Percentiles rank a stretch among this genome's conserved stretches.
phyloP scores from a whole-genome alignment of 306 rosid species.

The Clitoria ternatea region DNA sequence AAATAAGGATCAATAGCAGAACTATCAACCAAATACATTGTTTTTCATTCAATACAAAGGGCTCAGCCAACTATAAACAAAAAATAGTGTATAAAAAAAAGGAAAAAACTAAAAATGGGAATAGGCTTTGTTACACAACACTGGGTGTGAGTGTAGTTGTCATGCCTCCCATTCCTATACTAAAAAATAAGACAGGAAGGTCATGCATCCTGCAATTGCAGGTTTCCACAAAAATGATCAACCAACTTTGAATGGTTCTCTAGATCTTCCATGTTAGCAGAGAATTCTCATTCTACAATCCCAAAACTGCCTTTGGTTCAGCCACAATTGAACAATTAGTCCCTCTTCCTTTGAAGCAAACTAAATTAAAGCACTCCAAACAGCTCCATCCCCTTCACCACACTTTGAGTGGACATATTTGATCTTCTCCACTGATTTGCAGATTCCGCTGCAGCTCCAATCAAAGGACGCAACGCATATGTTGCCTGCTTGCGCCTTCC shows the following conservation, averaged over 20 bases:
- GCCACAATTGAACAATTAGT: slow-evolving; percentile 16
- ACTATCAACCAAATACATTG: slow-evolving; percentile 15
- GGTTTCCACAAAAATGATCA: slow-evolving; percentile 23
- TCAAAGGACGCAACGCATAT: slow-evolving; percentile 88
- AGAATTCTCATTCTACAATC: slow-evolving; percentile 23
- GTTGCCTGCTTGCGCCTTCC: slow-evolving; percentile 97
- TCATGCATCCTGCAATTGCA: slow-evolving; percentile 16
- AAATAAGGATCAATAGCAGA: background rate
- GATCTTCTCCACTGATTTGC: slow-evolving; percentile 96
- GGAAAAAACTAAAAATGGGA: no score
- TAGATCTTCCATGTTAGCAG: slow-evolving; percentile 10
- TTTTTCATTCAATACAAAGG: slow-evolving; percentile 11
- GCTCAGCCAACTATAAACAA: background rate
- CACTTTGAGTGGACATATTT: slow-evolving; percentile 87
- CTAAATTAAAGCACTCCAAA: slow-evolving; percentile 76
- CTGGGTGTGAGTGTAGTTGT: background rate
- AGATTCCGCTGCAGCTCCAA: slow-evolving; percentile 99
- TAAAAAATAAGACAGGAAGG: slow-evolving; percentile 13
- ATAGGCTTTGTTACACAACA: slow-evolving; percentile 16
- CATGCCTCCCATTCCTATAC: background rate
- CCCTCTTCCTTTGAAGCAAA: background rate
- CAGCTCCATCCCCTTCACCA: slow-evolving; percentile 89
- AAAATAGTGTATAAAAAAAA: background rate
- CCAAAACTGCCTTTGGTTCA: slow-evolving; percentile 16
- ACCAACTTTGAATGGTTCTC: slow-evolving; percentile 12